Percentiles rank a stretch among this genome's conserved stretches.
phyloP scores from a whole-genome alignment of 2,329 filamentous ascomycete genomes.

The Stemphylium vesicarium region DNA sequence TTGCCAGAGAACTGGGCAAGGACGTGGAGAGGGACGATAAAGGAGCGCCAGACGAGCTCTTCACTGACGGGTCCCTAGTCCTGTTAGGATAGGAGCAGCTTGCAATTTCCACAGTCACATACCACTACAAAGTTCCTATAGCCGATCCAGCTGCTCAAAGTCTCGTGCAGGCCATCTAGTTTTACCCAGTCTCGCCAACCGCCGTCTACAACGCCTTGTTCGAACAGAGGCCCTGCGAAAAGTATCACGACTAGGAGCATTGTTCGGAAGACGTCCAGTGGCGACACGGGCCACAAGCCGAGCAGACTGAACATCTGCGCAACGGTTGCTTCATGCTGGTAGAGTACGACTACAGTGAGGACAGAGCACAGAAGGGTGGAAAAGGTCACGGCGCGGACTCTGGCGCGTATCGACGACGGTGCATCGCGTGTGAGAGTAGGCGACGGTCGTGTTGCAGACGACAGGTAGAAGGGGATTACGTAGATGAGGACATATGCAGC shows the following conservation, averaged over 20 bases:
- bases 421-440: constrained; percentile 81
- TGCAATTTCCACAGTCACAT: constrained; percentile 46
- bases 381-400: constrained; percentile 78
- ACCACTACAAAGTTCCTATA: constrained; percentile 90
- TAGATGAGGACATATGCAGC: constrained; percentile 86
- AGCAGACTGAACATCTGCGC: constrained; percentile 69
- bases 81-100: constrained; percentile 13
- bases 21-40: constrained; percentile 82
- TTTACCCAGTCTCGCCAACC: constrained; percentile 69
- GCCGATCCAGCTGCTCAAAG: constrained; percentile 74
- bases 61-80: constrained; percentile 80
- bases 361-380: constrained; percentile 74
- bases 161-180: constrained; percentile 61
- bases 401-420: constrained; percentile 84
- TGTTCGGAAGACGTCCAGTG: constrained; percentile 67
- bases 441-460: constrained; percentile 78
- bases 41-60: constrained; percentile 90
- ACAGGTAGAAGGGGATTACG: constrained; percentile 89
- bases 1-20: constrained; percentile 61
- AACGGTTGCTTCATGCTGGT: constrained; percentile 58
- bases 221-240: constrained; percentile 85
- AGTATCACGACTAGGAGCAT: constrained; percentile 77
- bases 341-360: constrained; percentile 71
- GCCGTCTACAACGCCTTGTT: constrained; percentile 75
- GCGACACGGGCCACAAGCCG: constrained; percentile 79